Evolutionary conservation across 1,284 basidiomycete species (phyloP).

Genomic region (Meira miltonrushii): DNA sequence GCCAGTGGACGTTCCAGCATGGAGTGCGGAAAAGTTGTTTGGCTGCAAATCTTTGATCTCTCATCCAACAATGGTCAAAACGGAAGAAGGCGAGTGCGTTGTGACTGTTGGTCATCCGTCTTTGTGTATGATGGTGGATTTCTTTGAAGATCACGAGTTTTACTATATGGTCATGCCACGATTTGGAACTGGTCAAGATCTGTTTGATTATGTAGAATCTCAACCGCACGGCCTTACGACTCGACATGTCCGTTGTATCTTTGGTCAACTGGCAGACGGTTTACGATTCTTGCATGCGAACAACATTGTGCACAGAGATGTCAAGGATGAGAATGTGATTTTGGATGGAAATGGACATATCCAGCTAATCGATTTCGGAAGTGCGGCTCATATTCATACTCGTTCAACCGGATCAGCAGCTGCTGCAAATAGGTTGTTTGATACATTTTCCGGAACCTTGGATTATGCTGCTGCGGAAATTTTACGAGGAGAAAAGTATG

Average conservation of each 20-base stretch:
- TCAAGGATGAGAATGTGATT: conserved; percentile 95
- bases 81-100: background rate
- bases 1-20: conserved; percentile 29
- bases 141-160: conserved; percentile 94
- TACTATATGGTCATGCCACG: conserved; percentile 73
- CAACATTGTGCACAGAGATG: conserved; percentile 92
- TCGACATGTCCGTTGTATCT: conserved; percentile 70
- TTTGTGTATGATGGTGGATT: conserved; percentile 88
- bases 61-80: background rate
- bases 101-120: conserved; percentile 63
- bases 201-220: conserved; percentile 90
- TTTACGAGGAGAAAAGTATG: conserved; percentile 84
- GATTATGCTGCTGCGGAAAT: conserved; percentile 93
- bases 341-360: conserved; percentile 58
- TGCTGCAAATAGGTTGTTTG: conserved; percentile 72
- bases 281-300: conserved; percentile 82
- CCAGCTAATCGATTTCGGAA: conserved; percentile 91
- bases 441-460: conserved; percentile 85
- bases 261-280: conserved; percentile 91
- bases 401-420: too few relatives aligned
- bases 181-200: conserved; percentile 61
- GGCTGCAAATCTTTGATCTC: too few relatives aligned
- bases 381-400: conserved; percentile 64
- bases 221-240: conserved; percentile 79
- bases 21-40: conserved; percentile 10